Percentiles rank a stretch among this genome's conserved stretches.
These are phyloP conservation scores for Tolypocladium capitatum DNA, from an alignment of 2,329 filamentous ascomycete species.

Conservation along the genomic window DNA sequence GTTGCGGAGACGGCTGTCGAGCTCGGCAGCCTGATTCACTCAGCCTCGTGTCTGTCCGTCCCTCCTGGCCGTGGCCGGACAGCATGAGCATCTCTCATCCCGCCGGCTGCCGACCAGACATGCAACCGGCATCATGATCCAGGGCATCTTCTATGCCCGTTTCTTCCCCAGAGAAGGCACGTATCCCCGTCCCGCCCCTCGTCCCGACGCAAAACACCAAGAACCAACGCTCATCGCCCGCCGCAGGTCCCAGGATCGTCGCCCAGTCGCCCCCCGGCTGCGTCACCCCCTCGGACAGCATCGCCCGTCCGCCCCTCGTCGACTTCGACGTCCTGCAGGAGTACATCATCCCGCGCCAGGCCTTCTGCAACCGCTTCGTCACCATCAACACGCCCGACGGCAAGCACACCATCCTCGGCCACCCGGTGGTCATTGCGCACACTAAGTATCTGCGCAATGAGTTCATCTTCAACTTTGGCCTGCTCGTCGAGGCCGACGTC, in stretches of 20 bases:
- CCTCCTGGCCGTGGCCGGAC: neutral
- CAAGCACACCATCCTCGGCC: conserved; percentile 68
- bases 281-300: conserved; percentile 33
- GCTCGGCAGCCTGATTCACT: no score
- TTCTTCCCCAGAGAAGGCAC: conserved; percentile 56
- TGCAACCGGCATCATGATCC: conserved; percentile 37
- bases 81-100: neutral
- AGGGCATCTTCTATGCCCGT: conserved; percentile 57
- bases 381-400: conserved; percentile 60
- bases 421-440: conserved; percentile 77
- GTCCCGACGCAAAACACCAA: neutral
- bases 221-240: neutral
- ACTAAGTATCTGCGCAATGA: conserved; percentile 80
- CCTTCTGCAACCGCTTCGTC: conserved; percentile 86
- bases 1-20: neutral
- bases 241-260: conserved; percentile 45
- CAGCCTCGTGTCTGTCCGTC: no score
- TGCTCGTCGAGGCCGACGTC: conserved; percentile 54
- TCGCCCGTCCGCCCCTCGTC: conserved; percentile 47
- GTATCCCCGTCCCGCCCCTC: conserved; percentile 14
- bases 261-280: conserved; percentile 50
- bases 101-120: neutral
- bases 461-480: conserved; percentile 96
- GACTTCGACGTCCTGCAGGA: conserved; percentile 78
- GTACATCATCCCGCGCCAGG: conserved; percentile 88